Conservation (phyloP, 192 early-diverging fungal genomes). For the Coemansia sp. region DNA sequence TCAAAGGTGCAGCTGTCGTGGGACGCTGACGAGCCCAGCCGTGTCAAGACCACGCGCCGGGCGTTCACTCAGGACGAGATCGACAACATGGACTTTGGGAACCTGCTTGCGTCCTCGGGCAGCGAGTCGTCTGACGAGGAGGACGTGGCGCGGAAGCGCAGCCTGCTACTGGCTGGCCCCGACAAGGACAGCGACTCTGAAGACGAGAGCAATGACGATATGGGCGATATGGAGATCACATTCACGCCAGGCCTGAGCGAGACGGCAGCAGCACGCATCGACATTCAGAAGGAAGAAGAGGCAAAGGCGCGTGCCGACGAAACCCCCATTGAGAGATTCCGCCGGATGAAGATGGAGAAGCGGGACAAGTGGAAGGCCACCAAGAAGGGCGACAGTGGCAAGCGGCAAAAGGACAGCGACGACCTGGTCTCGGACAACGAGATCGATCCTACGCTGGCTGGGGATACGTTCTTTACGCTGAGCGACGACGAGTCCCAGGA, state of each 20-base stretch:
- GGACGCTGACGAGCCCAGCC: conserved; percentile 89
- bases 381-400: conserved; percentile 19
- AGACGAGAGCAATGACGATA: conserved; percentile 41
- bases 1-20: conserved; percentile 92
- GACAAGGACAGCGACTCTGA: conserved; percentile 28
- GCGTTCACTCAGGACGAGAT: conserved; percentile 86
- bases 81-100: conserved; percentile 85
- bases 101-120: conserved; percentile 72
- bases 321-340: conserved; percentile 77
- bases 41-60: conserved; percentile 69
- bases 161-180: conserved; percentile 19
- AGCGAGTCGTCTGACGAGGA: conserved; percentile 50
- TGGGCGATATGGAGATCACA: conserved; percentile 89
- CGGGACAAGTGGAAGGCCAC: conserved; percentile 55
- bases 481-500: conserved; percentile 38
- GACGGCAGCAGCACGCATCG: conserved; percentile 41
- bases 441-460: conserved; percentile 43
- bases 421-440: conserved; percentile 55
- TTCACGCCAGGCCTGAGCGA: conserved; percentile 89
- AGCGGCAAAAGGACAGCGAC: conserved; percentile 29
- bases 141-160: conserved; percentile 37
- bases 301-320: conserved; percentile 49
- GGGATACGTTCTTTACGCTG: conserved; percentile 53
- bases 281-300: conserved; percentile 55
- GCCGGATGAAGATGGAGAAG: conserved; percentile 79